phyloP scores from a whole-genome alignment of 495 filamentous ascomycete species.

The Podospora anserina region DNA sequence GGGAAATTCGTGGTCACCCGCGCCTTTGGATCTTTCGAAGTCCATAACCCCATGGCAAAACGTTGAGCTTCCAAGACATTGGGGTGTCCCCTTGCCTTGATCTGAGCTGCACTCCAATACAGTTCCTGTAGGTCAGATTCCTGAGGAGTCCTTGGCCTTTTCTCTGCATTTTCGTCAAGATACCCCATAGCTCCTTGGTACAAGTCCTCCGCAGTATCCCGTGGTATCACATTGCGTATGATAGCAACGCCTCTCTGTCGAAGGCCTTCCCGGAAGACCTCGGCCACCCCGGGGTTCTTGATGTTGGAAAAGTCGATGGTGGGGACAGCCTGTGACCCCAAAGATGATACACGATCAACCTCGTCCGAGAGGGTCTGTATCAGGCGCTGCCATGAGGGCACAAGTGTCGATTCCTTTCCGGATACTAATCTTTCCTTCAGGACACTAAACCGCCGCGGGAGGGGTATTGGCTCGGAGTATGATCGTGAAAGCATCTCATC shows the following conservation, averaged over 20 bases:
- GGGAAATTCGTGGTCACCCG: slow-evolving; percentile 60
- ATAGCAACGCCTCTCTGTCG: slow-evolving; percentile 59
- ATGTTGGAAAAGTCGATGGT: slow-evolving; percentile 60
- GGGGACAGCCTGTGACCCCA: slow-evolving; percentile 51
- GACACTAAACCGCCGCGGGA: slow-evolving; percentile 66
- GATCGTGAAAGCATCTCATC: slow-evolving; percentile 20
- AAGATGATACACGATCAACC: slow-evolving; percentile 44
- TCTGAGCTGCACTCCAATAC: slow-evolving; percentile 78
- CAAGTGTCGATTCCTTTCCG: slow-evolving; percentile 50
- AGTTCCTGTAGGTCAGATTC: slow-evolving; percentile 70
- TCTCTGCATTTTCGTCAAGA: slow-evolving; percentile 51
- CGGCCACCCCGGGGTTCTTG: slow-evolving; percentile 42
- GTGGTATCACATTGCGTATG: slow-evolving; percentile 58
- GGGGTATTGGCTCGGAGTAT: slow-evolving; percentile 44
- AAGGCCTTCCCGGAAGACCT: slow-evolving; percentile 45
- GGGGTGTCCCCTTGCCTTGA: slow-evolving; percentile 69
- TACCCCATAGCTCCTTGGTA: slow-evolving; percentile 55
- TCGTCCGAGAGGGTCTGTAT: slow-evolving; percentile 54
- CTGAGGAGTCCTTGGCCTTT: slow-evolving; percentile 36
- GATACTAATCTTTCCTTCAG: slow-evolving; percentile 62
- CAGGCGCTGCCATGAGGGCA: slow-evolving; percentile 64
- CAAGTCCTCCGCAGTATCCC: slow-evolving; percentile 50
- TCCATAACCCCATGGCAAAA: slow-evolving; percentile 76
- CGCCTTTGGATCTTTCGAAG: slow-evolving; percentile 60
- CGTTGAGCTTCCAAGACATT: slow-evolving; percentile 67